Percentiles rank a stretch among this genome's conserved stretches.
Conservation (phyloP, 73 alveolate genomes). For the Paramecium octaurelia region DNA sequence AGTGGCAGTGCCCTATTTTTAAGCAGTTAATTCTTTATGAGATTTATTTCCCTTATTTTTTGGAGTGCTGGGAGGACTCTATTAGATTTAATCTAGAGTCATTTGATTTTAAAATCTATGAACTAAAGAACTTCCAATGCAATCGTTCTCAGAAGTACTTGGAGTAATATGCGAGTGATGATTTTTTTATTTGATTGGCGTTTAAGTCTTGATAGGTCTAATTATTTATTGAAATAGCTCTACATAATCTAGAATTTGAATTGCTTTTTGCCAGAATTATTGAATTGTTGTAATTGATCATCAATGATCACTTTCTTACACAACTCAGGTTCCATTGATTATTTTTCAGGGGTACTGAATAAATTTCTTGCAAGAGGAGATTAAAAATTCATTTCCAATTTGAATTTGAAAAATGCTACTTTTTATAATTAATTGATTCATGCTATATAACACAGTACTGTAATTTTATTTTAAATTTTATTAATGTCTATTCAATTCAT, state of each 20-base stretch:
- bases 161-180: neutral
- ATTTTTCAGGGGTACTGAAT: neutral
- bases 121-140: neutral
- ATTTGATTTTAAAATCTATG: neutral
- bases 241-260: neutral
- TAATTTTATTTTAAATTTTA: neutral
- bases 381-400: neutral
- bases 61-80: slow-evolving; percentile 7
- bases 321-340: neutral
- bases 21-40: neutral
- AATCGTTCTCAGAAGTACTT: neutral
- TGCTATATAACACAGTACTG: neutral
- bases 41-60: slow-evolving; percentile 7
- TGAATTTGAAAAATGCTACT: neutral
- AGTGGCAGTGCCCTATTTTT: neutral
- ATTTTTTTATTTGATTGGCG: neutral
- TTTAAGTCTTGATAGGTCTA: neutral
- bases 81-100: neutral
- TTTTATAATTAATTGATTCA: neutral
- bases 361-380: slow-evolving; percentile 20
- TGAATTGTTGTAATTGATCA: neutral
- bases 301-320: neutral
- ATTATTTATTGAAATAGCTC: neutral
- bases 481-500: neutral
- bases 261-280: neutral